Evolutionary conservation across 2,329 filamentous ascomycete genomes (phyloP).

Genomic region (Beauveria sp.): DNA sequence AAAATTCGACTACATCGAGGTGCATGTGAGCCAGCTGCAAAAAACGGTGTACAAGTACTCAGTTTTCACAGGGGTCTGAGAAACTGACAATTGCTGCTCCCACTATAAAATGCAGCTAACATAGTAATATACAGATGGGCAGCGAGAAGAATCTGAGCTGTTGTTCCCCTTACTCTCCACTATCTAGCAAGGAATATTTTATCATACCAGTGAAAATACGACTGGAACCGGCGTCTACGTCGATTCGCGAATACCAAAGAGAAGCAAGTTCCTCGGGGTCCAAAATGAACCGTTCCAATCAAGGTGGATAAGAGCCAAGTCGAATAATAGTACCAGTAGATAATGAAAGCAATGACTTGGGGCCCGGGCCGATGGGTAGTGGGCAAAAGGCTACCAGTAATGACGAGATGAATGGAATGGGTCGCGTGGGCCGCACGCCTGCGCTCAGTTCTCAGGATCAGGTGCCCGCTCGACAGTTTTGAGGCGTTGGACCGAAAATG

Average conservation of each 20-base stretch:
- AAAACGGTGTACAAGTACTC: background rate
- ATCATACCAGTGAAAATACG: background rate
- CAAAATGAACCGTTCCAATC: background rate
- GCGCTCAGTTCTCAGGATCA: too few relatives aligned
- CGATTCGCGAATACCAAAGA: background rate
- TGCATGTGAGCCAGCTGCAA: background rate
- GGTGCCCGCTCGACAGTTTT: too few relatives aligned
- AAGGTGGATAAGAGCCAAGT: background rate
- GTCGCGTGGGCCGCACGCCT: too few relatives aligned
- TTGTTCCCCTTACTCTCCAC: background rate
- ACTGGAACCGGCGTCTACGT: background rate
- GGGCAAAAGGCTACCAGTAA: too few relatives aligned
- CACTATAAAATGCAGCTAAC: background rate
- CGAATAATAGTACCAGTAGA: background rate
- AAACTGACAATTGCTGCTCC: background rate
- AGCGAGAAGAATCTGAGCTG: too few relatives aligned
- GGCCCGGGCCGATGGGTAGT: too few relatives aligned
- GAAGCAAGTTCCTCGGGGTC: background rate
- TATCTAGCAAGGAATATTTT: background rate
- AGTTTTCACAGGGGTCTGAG: background rate
- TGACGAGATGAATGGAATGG: too few relatives aligned
- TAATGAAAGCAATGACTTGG: too few relatives aligned
- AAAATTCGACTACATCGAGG: background rate
- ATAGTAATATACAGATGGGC: background rate
- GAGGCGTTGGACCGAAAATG: too few relatives aligned